Conservation (phyloP, 2,329 filamentous ascomycete genomes). For the Setomelanomma holmii region DNA sequence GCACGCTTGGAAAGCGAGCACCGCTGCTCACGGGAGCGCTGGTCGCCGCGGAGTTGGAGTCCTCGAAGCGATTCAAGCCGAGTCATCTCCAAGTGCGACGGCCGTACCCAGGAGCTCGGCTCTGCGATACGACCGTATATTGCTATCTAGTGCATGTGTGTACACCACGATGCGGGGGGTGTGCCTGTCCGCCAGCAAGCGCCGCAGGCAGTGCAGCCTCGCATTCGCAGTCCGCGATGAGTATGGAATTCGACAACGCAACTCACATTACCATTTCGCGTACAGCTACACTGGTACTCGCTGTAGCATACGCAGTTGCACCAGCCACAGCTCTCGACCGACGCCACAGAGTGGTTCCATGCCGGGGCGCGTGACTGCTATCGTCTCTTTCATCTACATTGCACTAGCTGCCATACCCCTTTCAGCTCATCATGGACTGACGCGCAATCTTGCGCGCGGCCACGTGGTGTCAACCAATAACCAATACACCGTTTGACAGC, state of each 20-base stretch:
- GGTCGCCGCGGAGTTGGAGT: neutral
- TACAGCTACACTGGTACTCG: neutral
- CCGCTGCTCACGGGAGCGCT: conserved; percentile 1
- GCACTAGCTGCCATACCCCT: conserved; percentile 9
- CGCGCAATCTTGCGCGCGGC: conserved; percentile 24
- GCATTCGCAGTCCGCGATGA: neutral
- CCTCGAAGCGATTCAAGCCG: neutral
- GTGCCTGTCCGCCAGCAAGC: neutral
- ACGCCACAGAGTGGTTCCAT: conserved; percentile 18
- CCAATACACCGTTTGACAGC: conserved; percentile 9
- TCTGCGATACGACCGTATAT: conserved; percentile 6
- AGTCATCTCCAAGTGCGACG: conserved; percentile 3
- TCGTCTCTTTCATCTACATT: conserved; percentile 6
- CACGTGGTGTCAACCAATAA: conserved; percentile 8
- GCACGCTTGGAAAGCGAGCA: conserved; percentile 5
- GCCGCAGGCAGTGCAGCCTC: conserved; percentile 7
- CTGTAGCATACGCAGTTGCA: neutral
- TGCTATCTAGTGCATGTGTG: neutral
- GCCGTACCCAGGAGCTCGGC: neutral
- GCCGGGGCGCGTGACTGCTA: conserved; percentile 16
- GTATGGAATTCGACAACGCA: neutral
- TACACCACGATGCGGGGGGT: neutral
- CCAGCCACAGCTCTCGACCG: conserved; percentile 28
- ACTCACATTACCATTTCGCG: neutral
- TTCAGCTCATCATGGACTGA: conserved; percentile 24